These are phyloP conservation scores for Termitomyces sp. DNA, from an alignment of 768 basidiomycete species.

Conservation along the genomic window DNA sequence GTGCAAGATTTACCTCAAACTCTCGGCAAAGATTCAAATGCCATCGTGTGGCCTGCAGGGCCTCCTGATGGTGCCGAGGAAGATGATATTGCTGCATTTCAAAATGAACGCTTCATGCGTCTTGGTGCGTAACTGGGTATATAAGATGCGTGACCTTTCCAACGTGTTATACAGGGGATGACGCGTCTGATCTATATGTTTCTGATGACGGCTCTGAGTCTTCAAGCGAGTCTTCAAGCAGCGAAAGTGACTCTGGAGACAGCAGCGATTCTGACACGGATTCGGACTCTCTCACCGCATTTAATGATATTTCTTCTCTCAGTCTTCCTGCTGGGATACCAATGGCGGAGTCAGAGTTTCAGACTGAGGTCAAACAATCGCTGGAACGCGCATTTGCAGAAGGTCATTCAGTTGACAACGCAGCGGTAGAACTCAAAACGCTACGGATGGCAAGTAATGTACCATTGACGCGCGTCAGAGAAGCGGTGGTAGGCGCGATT, in stretches of 20 bases:
- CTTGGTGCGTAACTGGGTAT: slow-evolving; percentile 42
- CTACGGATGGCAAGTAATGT: slow-evolving; percentile 97
- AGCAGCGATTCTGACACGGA: slow-evolving; percentile 31
- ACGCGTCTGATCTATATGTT: slow-evolving; percentile 53
- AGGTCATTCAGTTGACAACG: slow-evolving; percentile 88
- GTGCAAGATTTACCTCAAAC: slow-evolving; percentile 43
- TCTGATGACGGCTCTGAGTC: slow-evolving; percentile 56
- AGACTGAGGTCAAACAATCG: slow-evolving; percentile 70
- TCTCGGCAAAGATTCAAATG: slow-evolving; percentile 70
- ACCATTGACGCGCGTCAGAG: slow-evolving; percentile 74
- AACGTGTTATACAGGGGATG: slow-evolving; percentile 41
- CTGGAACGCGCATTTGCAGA: slow-evolving; percentile 91
- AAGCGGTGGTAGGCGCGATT: slow-evolving; percentile 84
- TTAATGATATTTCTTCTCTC: slow-evolving; percentile 42
- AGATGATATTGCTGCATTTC: slow-evolving; percentile 53
- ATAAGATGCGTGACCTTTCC: not conserved
- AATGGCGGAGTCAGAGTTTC: slow-evolving; percentile 65
- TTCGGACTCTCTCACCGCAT: slow-evolving; percentile 31
- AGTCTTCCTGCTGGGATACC: slow-evolving; percentile 30
- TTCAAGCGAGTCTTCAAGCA: slow-evolving; percentile 51
- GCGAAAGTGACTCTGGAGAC: slow-evolving; percentile 38
- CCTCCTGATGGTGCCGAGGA: slow-evolving; percentile 60
- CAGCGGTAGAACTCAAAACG: slow-evolving; percentile 91
- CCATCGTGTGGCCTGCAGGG: slow-evolving; percentile 73
- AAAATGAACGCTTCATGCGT: slow-evolving; percentile 70